Evolutionary conservation across 2,329 filamentous ascomycete genomes (phyloP).

Genomic region (Ophiocordyceps sinensis): DNA sequence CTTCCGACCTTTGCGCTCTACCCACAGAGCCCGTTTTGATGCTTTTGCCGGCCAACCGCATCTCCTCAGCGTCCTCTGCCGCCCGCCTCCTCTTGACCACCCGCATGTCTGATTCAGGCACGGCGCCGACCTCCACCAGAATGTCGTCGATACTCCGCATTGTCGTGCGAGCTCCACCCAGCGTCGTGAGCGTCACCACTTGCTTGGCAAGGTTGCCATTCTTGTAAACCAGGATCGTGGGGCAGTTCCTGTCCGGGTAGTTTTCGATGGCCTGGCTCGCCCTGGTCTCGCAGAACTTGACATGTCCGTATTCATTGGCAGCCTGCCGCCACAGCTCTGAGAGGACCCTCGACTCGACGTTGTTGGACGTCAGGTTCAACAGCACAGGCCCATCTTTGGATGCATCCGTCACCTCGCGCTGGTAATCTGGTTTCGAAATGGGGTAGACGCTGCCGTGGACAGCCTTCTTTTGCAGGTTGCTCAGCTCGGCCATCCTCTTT

Average conservation of each 20-base stretch:
- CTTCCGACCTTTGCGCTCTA: constrained; percentile 23
- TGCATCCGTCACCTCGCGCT: constrained; percentile 79
- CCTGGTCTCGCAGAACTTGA: constrained; percentile 96
- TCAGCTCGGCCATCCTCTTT: constrained; percentile 75
- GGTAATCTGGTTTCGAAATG: constrained; percentile 87
- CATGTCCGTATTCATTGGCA: constrained; percentile 72
- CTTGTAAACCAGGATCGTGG: constrained; percentile 83
- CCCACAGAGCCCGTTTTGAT: constrained; percentile 36
- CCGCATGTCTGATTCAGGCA: constrained; percentile 65
- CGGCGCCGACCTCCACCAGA: constrained; percentile 67
- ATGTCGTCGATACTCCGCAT: constrained; percentile 67
- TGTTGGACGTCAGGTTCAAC: constrained; percentile 74
- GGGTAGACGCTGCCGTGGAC: constrained; percentile 86
- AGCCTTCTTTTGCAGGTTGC: constrained; percentile 57
- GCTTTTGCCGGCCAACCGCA: constrained; percentile 32
- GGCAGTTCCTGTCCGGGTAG: constrained; percentile 89
- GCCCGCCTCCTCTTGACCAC: constrained; percentile 48
- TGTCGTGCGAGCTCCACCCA: constrained; percentile 58
- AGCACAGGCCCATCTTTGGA: constrained; percentile 56
- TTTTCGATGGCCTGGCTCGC: constrained; percentile 90
- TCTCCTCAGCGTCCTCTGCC: constrained; percentile 46
- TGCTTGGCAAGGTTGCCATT: constrained; percentile 88
- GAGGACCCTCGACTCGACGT: constrained; percentile 72
- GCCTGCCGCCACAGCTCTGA: constrained; percentile 76
- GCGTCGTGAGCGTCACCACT: constrained; percentile 71